Conservation (phyloP, 1,284 basidiomycete species). For the Cystobasidium sp. region DNA sequence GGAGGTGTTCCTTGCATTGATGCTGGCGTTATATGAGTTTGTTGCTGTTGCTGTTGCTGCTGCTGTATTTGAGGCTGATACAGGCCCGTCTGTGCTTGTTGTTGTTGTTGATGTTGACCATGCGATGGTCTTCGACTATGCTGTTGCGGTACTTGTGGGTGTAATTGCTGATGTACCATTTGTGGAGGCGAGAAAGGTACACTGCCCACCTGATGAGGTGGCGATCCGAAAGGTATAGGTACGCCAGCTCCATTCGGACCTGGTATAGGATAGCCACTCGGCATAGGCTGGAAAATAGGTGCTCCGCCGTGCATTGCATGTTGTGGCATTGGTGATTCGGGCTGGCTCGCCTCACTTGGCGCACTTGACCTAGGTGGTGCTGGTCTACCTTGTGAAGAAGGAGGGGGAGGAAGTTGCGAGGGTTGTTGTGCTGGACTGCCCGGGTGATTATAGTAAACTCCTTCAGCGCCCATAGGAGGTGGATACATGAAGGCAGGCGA, state of each 20-base stretch:
- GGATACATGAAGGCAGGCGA: conserved; percentile 10
- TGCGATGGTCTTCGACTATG: too few relatives aligned
- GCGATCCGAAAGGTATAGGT: conserved; percentile 1
- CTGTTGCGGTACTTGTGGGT: background rate
- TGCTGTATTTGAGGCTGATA: background rate
- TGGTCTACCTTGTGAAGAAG: conserved; percentile 7
- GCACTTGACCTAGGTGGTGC: conserved; percentile 10
- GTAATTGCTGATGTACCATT: background rate
- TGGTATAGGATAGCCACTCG: conserved; percentile 16
- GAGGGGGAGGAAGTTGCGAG: background rate
- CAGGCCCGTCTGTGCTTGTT: too few relatives aligned
- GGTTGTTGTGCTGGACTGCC: conserved; percentile 4
- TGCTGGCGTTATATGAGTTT: background rate
- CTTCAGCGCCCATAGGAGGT: background rate
- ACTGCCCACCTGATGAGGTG: background rate
- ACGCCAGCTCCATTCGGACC: background rate
- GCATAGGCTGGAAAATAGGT: background rate
- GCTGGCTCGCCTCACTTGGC: conserved; percentile 27
- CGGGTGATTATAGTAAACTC: background rate
- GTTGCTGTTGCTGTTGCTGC: background rate
- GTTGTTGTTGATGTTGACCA: too few relatives aligned
- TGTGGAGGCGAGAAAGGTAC: conserved; percentile 15
- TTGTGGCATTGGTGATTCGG: conserved; percentile 20
- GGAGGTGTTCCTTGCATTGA: background rate
- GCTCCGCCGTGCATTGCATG: background rate